These are phyloP conservation scores for Paramecium primaurelia DNA, from an alignment of 73 alveolate genomes.

Conservation along the genomic window DNA sequence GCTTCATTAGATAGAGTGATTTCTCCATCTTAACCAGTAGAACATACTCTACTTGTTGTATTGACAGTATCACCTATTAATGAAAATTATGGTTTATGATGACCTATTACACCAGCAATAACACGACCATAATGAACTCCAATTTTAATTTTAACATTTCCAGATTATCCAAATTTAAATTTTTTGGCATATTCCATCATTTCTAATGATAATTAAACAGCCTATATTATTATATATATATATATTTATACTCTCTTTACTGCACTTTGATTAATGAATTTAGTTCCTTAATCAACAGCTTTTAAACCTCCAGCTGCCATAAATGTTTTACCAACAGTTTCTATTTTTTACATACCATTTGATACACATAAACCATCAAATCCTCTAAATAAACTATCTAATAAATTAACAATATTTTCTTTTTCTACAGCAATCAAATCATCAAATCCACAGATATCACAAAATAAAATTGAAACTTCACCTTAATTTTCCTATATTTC, in stretches of 20 bases:
- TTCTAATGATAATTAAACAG: slow-evolving; percentile 41
- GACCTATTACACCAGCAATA: slow-evolving; percentile 96
- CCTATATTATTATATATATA: neutral
- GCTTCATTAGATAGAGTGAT: slow-evolving; percentile 45
- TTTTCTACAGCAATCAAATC: slow-evolving; percentile 48
- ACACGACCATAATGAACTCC: slow-evolving; percentile 97
- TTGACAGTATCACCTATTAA: slow-evolving; percentile 96
- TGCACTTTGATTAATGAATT: slow-evolving; percentile 27
- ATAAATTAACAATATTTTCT: slow-evolving; percentile 46
- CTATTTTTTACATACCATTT: slow-evolving; percentile 69
- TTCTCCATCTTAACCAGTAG: slow-evolving; percentile 65
- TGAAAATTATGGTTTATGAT: slow-evolving; percentile 94
- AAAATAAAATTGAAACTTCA: slow-evolving; percentile 58
- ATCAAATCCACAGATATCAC: slow-evolving; percentile 67
- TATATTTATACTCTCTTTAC: slow-evolving; percentile 37
- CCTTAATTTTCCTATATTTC: slow-evolving; percentile 58
- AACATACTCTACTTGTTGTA: slow-evolving; percentile 93
- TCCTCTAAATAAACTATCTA: slow-evolving; percentile 57
- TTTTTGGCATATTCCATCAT: slow-evolving; percentile 49
- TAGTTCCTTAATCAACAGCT: slow-evolving; percentile 63
- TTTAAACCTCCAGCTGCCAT: slow-evolving; percentile 91
- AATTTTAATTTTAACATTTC: slow-evolving; percentile 75
- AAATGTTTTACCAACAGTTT: slow-evolving; percentile 89
- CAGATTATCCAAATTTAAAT: slow-evolving; percentile 48
- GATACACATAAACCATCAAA: slow-evolving; percentile 61